Evolutionary conservation across 495 filamentous ascomycete species (phyloP), one percentile per base, ranked within the genome.

Genomic region (Emericellopsis terricola): DNA sequence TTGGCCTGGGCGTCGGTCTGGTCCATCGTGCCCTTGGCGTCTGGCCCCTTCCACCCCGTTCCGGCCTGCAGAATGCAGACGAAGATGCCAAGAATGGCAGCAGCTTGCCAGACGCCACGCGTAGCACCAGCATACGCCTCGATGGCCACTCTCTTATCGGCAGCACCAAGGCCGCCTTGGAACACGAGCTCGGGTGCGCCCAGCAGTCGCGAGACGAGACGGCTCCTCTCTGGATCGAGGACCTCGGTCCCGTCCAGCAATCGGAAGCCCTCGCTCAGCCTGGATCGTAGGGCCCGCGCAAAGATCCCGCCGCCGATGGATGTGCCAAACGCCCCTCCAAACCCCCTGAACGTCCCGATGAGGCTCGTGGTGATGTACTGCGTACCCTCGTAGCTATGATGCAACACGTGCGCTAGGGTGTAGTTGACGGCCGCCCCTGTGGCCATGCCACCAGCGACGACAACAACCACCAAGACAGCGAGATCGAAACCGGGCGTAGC

Each of bases 221-320:
- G 62, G 16, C 62, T 55, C 10, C 65, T 51, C 15, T 47, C 46
- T 18, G 73, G 33, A 0, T 55, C 64, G 8, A 47, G 34, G 7
- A 30, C 15, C 7, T 39, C 47, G 0, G 35, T 38, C 15, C 62
- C 62, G 3, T 69, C 57, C 11, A 62, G 44, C 4, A 19, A 30
- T 8, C 26, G 16, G 41, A 84, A 81, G 0, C 76, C 74, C 1
- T 49, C 45, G 21, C 65, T 60, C 1, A 87, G 52, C 1, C 57
- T 49, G 1, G 33, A 44, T n/a, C 66, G 61, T 28, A 85, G 46
- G 5, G 68, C 55, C 2, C 81, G 64, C 8, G 60, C 55, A 46
- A 85, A 87, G 19, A 81, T 59, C 0, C 81, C 80, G 1, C 81
- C 80, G 5, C 80, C 81, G 14, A 82, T 76, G 0, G 78, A 73